Conservation (phyloP, 306 rosid species). For the Oxytropis ochrocephala region DNA sequence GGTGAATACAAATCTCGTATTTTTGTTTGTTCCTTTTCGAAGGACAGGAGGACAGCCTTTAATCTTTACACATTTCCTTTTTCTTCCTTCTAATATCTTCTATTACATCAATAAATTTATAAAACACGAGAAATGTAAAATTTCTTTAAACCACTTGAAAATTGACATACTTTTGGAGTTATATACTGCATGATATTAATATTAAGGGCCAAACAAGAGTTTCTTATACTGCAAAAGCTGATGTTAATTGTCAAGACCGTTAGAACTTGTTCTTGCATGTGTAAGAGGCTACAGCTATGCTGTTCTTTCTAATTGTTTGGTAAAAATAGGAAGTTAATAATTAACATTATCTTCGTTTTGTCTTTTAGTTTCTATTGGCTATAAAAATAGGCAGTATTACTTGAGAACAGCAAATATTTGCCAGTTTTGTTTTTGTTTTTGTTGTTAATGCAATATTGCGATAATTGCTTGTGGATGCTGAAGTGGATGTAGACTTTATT, state of each 20-base stretch:
- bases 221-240: too few relatives aligned
- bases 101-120: background rate
- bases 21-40: background rate
- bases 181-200: background rate
- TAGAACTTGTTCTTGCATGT: too few relatives aligned
- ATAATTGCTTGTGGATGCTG: conserved; percentile 2
- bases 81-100: conserved; percentile 1
- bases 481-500: background rate
- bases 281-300: background rate
- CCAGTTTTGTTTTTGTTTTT: background rate
- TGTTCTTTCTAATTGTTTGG: background rate
- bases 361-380: background rate
- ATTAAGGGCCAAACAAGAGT: background rate
- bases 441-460: background rate
- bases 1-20: background rate
- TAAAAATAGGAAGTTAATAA: background rate
- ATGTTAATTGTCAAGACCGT: too few relatives aligned
- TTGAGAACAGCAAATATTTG: background rate
- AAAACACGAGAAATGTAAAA: background rate
- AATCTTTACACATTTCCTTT: background rate
- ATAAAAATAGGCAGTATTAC: background rate
- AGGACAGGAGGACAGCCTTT: background rate
- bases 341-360: background rate
- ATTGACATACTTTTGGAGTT: background rate
- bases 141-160: background rate